Conservation (phyloP, 2,329 filamentous ascomycete species). For the Phoma herbarum region DNA sequence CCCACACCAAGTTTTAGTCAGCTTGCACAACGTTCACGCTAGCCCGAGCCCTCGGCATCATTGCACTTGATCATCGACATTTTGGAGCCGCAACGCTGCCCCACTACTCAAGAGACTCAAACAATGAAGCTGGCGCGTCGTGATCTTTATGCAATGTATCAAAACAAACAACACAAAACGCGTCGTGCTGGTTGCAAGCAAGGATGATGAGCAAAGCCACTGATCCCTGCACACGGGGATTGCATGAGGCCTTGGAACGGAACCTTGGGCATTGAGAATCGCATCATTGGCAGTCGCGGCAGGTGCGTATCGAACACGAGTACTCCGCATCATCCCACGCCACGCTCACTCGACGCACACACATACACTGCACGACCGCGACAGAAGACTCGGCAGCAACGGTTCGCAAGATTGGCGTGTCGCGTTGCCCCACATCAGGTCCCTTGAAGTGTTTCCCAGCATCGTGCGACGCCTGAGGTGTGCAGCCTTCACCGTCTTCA, state of each 20-base stretch:
- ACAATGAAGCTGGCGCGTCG: background rate
- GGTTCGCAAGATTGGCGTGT: slow-evolving; percentile 3
- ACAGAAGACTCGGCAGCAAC: slow-evolving; percentile 1
- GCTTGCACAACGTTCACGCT: slow-evolving; percentile 23
- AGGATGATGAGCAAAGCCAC: background rate
- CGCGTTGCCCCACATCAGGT: slow-evolving; percentile 13
- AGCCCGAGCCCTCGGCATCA: slow-evolving; percentile 6
- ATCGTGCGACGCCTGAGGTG: slow-evolving; percentile 23
- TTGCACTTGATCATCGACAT: slow-evolving; percentile 4
- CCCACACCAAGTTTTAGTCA: slow-evolving; percentile 17
- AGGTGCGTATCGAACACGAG: slow-evolving; percentile 12
- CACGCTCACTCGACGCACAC: slow-evolving; percentile 1
- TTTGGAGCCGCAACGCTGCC: slow-evolving; percentile 6
- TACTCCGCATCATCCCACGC: slow-evolving; percentile 3
- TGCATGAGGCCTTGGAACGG: slow-evolving; percentile 21
- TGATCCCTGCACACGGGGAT: slow-evolving; percentile 16
- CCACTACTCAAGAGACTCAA: slow-evolving; percentile 2
- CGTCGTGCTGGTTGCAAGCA: background rate
- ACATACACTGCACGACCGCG: slow-evolving; percentile 9
- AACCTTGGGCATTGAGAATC: slow-evolving; percentile 11
- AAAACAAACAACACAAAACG: background rate
- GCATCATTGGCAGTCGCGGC: slow-evolving; percentile 15
- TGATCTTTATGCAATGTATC: background rate
- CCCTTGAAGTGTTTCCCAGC: slow-evolving; percentile 15
- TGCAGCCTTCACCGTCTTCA: slow-evolving; percentile 13